Base-by-base conservation (phyloP, 1,284 basidiomycete genomes). In the Ceratobasidium sp. region DNA sequence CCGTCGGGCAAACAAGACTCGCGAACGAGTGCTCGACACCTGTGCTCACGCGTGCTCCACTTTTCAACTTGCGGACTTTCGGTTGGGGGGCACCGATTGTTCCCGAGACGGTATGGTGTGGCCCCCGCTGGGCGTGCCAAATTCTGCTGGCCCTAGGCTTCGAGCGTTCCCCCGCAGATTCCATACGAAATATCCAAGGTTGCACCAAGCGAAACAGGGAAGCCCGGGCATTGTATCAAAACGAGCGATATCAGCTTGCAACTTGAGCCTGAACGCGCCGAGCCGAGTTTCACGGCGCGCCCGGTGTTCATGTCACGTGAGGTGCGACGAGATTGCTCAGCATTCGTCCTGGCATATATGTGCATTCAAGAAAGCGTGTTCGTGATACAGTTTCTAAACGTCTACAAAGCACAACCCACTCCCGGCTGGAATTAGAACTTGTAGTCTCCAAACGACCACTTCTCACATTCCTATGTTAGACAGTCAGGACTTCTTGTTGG, bases 401-500 rank as follows among this genome's bases (percentile, higher is more conserved):
- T n/a, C 39, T 46, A 43, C 27, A 39, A 41, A 49, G 37, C 65
- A 58, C 14, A 56, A 24, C n/a, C n/a, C 19, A 53, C 53, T 29
- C 24, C 53, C n/a, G 29, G 24, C 53, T 56, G 27, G 37, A 8
- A 5, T 53, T 69, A 56, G 14, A 58, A 46, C 72, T 79, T 78
- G 75, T 77, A 84, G 53, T 84, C 78, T 13, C 83, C 84, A 76
- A 82, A 85, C 51, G 83, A 81, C 84, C 84, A 85, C 53, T 81
- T 81, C 74, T 79, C 83, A 74, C 84, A 85, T 75, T 85, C 84
- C 68, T 72, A 41, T 14, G n/a, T 22, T 22, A 39, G 22, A 19
- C 29, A 24, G 9, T 43, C 31, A 64, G 34, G 11, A 1, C 46
- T 9, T 48, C 48, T 58, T 41, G 14, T 43, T 6, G 22, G 22